Evolutionary conservation across 2,329 filamentous ascomycete species (phyloP), one percentile per base, ranked within the genome.

Genomic region (Fusarium newnesense): DNA sequence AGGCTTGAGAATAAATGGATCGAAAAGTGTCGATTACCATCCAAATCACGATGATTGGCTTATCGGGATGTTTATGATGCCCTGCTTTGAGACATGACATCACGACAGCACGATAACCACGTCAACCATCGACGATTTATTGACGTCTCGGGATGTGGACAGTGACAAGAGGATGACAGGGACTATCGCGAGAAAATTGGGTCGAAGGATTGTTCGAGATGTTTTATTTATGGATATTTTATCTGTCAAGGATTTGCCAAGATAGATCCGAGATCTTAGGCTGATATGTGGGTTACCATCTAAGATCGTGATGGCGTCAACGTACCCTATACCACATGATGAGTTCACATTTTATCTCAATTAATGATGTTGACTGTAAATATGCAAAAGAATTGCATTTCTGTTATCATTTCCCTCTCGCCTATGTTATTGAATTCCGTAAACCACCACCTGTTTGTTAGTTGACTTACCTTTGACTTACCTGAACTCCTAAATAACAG

Each of bases 41-140:
- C 67, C 10, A 15, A 40, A 62, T 9, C 43, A 13, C 37, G 37
- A 43, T 73, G 52, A 73, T 73, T 70, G 70, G 70, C 30, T 40
- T 50, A 57, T 67, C 36, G 34, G 16, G 24, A 37, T 39, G 1
- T 30, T 50, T 37, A 72, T 59, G 70, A 70, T 73, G 70, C 65
- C 43, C 47, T 72, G 53, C 36, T 49, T 40, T 64, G 30, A 40
- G 36, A 53, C 15, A 56, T 66, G 64, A 60, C 44, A 65, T 63
- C 60, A 63, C 36, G 52, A 40, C n/a, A 53, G 36, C 36, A 63
- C 36, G 52, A 40, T 19, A 53, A 28, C 36, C 36, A 60, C 46
- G 34, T 60, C 36, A 11, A 12, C 37, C 26, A 54, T 53, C 36
- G 28, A 15, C 26, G 16, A 39, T 32, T 19, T 11, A 37, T 16